phyloP scores from a whole-genome alignment of 352 stramenopile species.

The Phytopythium aichiense region DNA sequence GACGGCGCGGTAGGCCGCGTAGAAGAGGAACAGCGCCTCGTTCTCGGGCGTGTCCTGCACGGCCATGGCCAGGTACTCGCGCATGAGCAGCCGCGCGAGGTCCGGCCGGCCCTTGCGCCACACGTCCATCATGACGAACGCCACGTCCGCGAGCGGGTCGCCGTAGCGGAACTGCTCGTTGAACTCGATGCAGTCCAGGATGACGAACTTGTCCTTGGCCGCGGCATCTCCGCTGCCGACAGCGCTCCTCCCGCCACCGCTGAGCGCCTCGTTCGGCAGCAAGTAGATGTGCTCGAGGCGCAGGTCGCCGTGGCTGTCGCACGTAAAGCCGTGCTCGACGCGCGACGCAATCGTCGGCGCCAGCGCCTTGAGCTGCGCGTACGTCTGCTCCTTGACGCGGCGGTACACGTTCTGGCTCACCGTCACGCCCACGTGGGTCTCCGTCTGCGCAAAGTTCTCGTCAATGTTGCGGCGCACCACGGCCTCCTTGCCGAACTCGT shows the following conservation, averaged over 20 bases:
- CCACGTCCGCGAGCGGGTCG: slow-evolving; percentile 58
- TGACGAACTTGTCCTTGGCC: slow-evolving; percentile 25
- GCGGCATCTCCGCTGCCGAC: neutral
- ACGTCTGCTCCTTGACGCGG: slow-evolving; percentile 50
- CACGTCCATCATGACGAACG: slow-evolving; percentile 70
- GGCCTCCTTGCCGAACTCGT: slow-evolving; percentile 46
- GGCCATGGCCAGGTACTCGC: slow-evolving; percentile 50
- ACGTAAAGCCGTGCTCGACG: slow-evolving; percentile 56
- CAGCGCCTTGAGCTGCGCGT: slow-evolving; percentile 40
- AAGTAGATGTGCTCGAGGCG: slow-evolving; percentile 65
- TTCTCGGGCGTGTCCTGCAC: slow-evolving; percentile 48
- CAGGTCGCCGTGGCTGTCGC: slow-evolving; percentile 64
- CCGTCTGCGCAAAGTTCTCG: slow-evolving; percentile 69
- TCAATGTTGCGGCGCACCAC: slow-evolving; percentile 62
- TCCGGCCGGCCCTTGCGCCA: slow-evolving; percentile 54
- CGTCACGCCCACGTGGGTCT: slow-evolving; percentile 37
- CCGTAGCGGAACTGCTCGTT: slow-evolving; percentile 76
- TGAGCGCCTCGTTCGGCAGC: slow-evolving; percentile 12
- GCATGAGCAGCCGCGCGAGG: slow-evolving; percentile 41
- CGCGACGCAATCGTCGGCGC: slow-evolving; percentile 30
- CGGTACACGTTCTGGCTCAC: slow-evolving; percentile 43
- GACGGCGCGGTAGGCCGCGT: slow-evolving; percentile 61
- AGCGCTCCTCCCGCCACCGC: too few species aligned
- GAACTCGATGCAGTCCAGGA: slow-evolving; percentile 78
- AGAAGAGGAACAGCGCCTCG: slow-evolving; percentile 46